These are phyloP conservation scores for Sisymbrium irio DNA, from an alignment of 345 rosid genomes.

Conservation along the genomic window DNA sequence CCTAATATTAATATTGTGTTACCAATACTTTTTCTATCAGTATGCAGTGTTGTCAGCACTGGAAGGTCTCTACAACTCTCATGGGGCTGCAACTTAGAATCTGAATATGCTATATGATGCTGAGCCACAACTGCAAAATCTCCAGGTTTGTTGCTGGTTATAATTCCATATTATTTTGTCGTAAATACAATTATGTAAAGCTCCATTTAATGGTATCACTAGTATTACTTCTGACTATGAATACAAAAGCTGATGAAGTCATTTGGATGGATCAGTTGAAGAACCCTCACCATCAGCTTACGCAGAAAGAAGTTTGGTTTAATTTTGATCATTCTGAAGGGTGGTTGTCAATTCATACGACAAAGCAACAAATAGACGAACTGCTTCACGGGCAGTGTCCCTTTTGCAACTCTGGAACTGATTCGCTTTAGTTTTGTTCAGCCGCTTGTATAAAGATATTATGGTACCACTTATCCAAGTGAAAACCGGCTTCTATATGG, in stretches of 20 bases:
- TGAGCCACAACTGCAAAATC: constrained; percentile 71
- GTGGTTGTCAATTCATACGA: constrained; percentile 67
- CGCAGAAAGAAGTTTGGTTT: constrained; percentile 64
- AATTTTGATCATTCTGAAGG: constrained; percentile 73
- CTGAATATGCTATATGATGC: constrained; percentile 51
- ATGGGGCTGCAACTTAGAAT: constrained; percentile 36
- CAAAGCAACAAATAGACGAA: constrained; percentile 66
- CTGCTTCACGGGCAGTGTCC: constrained; percentile 73
- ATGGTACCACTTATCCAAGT: constrained; percentile 47
- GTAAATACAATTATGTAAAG: constrained; percentile 8
- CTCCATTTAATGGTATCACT: constrained; percentile 26
- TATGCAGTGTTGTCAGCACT: constrained; percentile 62
- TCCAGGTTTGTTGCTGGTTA: constrained; percentile 60
- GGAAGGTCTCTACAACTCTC: constrained; percentile 50
- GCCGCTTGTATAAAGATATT: constrained; percentile 56
- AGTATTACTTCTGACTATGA: constrained; percentile 24
- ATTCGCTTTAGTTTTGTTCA: constrained; percentile 59
- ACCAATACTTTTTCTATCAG: constrained; percentile 45
- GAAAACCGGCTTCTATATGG: no score
- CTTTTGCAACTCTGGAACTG: constrained; percentile 66
- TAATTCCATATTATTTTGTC: constrained; percentile 22
- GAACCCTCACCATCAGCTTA: constrained; percentile 84
- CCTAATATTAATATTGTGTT: neutral
- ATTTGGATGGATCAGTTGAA: constrained; percentile 69
- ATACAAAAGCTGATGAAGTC: constrained; percentile 78